These are phyloP conservation scores for Syncephalastrum sp. DNA, from an alignment of 371 early-diverging fungal species.

Conservation along the genomic window DNA sequence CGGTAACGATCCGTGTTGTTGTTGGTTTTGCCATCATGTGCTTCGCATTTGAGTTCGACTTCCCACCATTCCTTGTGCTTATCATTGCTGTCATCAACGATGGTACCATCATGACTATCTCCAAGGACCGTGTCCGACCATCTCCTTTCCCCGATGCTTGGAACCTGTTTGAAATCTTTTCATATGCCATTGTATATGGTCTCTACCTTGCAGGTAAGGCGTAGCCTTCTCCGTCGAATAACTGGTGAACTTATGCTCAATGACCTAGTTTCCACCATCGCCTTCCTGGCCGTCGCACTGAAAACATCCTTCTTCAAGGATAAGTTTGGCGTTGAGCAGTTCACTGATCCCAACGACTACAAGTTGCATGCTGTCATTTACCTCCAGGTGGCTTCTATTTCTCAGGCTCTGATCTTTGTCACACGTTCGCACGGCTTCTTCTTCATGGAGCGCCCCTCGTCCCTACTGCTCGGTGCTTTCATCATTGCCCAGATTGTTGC, in stretches of 20 bases:
- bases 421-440: slow-evolving; percentile 57
- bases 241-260: slow-evolving; percentile 37
- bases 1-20: slow-evolving; percentile 66
- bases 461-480: slow-evolving; percentile 46
- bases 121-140: slow-evolving; percentile 59
- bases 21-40: slow-evolving; percentile 59
- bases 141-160: slow-evolving; percentile 60
- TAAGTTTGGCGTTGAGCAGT: slow-evolving; percentile 36
- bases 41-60: slow-evolving; percentile 59
- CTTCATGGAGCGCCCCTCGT: slow-evolving; percentile 51
- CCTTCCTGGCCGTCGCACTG: slow-evolving; percentile 47
- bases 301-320: slow-evolving; percentile 49
- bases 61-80: slow-evolving; percentile 68
- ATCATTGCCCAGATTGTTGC: slow-evolving; percentile 54
- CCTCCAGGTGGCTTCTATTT: slow-evolving; percentile 54
- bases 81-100: slow-evolving; percentile 65
- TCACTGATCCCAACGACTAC: slow-evolving; percentile 35
- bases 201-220: slow-evolving; percentile 42
- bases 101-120: slow-evolving; percentile 66
- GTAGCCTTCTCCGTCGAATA: too few species aligned
- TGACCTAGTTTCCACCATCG: slow-evolving; percentile 55
- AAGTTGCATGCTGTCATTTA: slow-evolving; percentile 54
- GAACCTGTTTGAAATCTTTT: slow-evolving; percentile 61
- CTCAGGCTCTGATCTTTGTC: slow-evolving; percentile 55
- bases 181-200: slow-evolving; percentile 57